Conservation (phyloP, 1,139 yeast genomes). For the Pichia terricola region DNA sequence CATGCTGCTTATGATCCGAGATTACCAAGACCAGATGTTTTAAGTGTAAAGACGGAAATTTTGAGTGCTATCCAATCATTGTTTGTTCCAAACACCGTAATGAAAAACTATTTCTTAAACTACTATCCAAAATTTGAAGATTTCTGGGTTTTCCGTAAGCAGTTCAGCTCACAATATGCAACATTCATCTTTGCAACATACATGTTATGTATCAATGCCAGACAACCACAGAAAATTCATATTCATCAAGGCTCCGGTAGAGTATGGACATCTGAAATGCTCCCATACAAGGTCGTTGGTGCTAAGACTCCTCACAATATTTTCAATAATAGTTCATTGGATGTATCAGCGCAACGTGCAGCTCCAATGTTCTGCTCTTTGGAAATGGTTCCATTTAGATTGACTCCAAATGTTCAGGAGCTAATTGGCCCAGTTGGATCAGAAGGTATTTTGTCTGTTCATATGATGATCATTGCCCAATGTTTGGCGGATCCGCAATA, state of each 20-base stretch:
- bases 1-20: slow-evolving; percentile 92
- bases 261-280: slow-evolving; percentile 92
- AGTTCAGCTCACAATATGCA: slow-evolving; percentile 93
- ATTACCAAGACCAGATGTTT: slow-evolving; percentile 83
- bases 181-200: slow-evolving; percentile 87
- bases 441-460: slow-evolving; percentile 85
- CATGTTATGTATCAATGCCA: slow-evolving; percentile 86
- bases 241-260: slow-evolving; percentile 76
- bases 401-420: slow-evolving; percentile 91
- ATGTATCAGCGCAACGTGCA: slow-evolving; percentile 48
- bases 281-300: slow-evolving; percentile 73
- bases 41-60: slow-evolving; percentile 84
- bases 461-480: slow-evolving; percentile 76
- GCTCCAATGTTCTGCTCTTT: slow-evolving; percentile 87
- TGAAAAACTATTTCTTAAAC: slow-evolving; percentile 57
- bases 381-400: slow-evolving; percentile 93
- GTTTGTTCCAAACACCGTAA: slow-evolving; percentile 76
- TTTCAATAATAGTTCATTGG: slow-evolving; percentile 48
- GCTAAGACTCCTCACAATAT: slow-evolving; percentile 32
- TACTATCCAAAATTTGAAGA: slow-evolving; percentile 78
- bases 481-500: slow-evolving; percentile 87
- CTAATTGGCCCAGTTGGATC: slow-evolving; percentile 87
- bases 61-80: slow-evolving; percentile 80
- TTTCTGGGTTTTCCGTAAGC: slow-evolving; percentile 95
- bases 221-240: slow-evolving; percentile 91